Evolutionary conservation across 148 eudicot species (phyloP).

Genomic region (Rhododendron kiyosumense): DNA sequence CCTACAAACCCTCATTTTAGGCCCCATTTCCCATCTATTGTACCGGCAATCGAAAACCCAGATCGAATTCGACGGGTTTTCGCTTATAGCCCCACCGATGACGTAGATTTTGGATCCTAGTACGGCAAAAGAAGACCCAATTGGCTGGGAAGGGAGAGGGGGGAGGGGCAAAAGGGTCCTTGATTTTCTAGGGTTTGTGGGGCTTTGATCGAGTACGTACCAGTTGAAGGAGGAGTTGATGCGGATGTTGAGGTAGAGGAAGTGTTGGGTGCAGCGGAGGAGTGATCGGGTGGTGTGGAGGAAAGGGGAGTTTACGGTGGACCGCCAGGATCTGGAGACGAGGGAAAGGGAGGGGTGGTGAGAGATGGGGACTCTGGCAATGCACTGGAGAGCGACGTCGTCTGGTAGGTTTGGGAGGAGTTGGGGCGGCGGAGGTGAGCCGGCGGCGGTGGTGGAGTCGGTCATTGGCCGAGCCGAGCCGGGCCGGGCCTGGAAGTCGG

Average conservation of each 20-base stretch:
- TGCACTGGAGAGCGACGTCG: slow-evolving; percentile 68
- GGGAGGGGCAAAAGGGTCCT: slow-evolving; percentile 28
- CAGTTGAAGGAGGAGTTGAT: slow-evolving; percentile 50
- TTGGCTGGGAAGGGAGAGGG: slow-evolving; percentile 38
- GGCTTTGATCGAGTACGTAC: slow-evolving; percentile 42
- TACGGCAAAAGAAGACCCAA: slow-evolving; percentile 52
- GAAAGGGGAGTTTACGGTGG: slow-evolving; percentile 44
- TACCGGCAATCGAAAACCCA: slow-evolving; percentile 67
- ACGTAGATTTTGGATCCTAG: slow-evolving; percentile 53
- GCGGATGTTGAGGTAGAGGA: slow-evolving; percentile 67
- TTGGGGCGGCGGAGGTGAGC: slow-evolving; percentile 4
- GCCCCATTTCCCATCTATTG: slow-evolving; percentile 70
- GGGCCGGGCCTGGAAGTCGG: neutral
- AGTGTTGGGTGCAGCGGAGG: slow-evolving; percentile 40
- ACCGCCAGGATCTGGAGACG: slow-evolving; percentile 60
- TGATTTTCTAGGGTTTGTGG: slow-evolving; percentile 13
- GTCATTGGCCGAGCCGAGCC: slow-evolving; percentile 17
- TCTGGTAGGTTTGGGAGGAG: slow-evolving; percentile 74
- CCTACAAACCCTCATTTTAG: slow-evolving; percentile 64
- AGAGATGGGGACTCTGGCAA: slow-evolving; percentile 62
- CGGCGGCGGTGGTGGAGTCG: slow-evolving; percentile 12
- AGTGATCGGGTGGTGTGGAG: slow-evolving; percentile 55
- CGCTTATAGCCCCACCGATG: slow-evolving; percentile 72
- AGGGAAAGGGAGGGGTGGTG: slow-evolving; percentile 57
- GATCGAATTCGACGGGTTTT: slow-evolving; percentile 32